Evolutionary conservation across 371 early-diverging fungal species (phyloP).

Genomic region (Mucor saturninus): DNA sequence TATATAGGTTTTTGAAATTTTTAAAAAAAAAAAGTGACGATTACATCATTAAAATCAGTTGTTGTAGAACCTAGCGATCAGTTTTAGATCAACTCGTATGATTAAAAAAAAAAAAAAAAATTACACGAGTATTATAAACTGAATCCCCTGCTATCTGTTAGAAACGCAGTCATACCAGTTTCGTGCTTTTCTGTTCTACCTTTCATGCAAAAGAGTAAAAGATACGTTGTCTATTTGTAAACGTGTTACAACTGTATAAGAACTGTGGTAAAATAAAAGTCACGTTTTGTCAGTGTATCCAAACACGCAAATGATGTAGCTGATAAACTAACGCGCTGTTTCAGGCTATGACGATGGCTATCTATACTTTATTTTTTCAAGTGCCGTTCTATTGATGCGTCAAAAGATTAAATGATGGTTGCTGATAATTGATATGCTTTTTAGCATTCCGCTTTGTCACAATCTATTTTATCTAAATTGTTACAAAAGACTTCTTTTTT

Average conservation of each 20-base stretch:
- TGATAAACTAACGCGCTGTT: too few species aligned
- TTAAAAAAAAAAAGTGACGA: background rate
- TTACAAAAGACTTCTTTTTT: too few species aligned
- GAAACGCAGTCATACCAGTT: slow-evolving; percentile 10
- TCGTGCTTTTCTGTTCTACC: background rate
- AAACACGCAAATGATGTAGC: too few species aligned
- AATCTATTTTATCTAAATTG: too few species aligned
- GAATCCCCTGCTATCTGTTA: slow-evolving; percentile 29
- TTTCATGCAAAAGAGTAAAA: too few species aligned
- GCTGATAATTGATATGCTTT: background rate
- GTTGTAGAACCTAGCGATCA: slow-evolving; percentile 16
- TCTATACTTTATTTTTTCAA: background rate
- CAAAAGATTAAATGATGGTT: background rate
- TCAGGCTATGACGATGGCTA: background rate
- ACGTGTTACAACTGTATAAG: too few species aligned
- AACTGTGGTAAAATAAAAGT: too few species aligned
- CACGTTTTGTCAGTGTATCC: too few species aligned
- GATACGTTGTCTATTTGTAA: too few species aligned
- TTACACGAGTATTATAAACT: slow-evolving; percentile 8
- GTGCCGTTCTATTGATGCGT: slow-evolving; percentile 1
- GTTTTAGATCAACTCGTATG: slow-evolving; percentile 28
- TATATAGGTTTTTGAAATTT: slow-evolving; percentile 11
- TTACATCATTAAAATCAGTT: slow-evolving; percentile 18
- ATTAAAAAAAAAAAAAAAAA: slow-evolving; percentile 5
- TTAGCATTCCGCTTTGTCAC: background rate